Evolutionary conservation across 306 rosid species (phyloP), one percentile per base, ranked within the genome.

Genomic region (Myrica gale): DNA sequence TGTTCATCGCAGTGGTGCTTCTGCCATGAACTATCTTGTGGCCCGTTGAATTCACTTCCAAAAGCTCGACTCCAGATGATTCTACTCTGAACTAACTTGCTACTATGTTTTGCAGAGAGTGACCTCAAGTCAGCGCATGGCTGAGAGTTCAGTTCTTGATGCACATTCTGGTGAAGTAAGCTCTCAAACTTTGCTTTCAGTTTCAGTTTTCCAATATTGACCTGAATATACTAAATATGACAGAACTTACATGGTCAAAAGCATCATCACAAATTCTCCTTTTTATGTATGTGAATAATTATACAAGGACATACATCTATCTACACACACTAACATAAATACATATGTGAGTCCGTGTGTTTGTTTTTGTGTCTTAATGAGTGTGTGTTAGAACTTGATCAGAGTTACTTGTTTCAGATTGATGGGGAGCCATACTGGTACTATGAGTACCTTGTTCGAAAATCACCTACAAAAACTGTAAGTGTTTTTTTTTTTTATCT

Each of bases 121-220:
- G 76, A 95, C 99, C 75, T 89, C 99, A 71, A 86, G 87, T 73
- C 97, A 95, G 84, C 96, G 98, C 72, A 77, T 88, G 84, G 89
- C 90, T 41, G 98, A 92, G 89, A 95, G 99, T 87, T 90, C 97
- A 73, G 96, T 95, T 84, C 91, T 95, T 58, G 96, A 95, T 86
- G 79, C 96, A 75, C 97, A 90, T 86, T 71, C 92, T 21, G 61
- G 76, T 79, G 91, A 89, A 82, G 99, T 95, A 86, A 82, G 96
- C 72, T 41, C 81, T 63, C 60, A 12, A 70, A 78, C 72, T 67
- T 44, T 50, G 76, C 80, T 66, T 60, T 47, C 47, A 42, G 15
- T 53, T 87, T 46, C 47, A 68, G 63, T 37, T 17, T 68, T 48
- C 62, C 48, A 68, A 71, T 50, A 68, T 80, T 73, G 74, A 26